Base-by-base conservation (phyloP, 2,329 filamentous ascomycete species). In the Pseudocercospora musae region DNA sequence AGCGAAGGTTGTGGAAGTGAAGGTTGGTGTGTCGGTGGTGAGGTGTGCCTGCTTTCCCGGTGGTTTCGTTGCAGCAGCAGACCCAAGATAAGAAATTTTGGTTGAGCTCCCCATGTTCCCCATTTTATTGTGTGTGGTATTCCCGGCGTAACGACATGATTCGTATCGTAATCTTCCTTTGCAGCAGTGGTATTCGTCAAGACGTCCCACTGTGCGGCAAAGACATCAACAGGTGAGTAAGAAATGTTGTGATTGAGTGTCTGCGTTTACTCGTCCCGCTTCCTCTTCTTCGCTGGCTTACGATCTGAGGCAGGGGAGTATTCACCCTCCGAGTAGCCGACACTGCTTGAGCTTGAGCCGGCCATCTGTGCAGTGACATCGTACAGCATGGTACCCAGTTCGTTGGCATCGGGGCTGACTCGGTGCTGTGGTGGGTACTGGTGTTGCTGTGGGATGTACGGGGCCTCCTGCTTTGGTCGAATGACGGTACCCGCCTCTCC, bases 331-430 rank as follows among this genome's bases (percentile, higher is more conserved):
- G 71, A 73, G 66, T 70, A 74, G 68, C 68, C 63, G 46, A 65
- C 69, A 20, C 77, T 78, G 56, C 76, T 78, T 59, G 76, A 78
- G 33, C 77, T 79, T 4, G 78, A 62, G 40, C 89, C 87, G 57
- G 90, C 84, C 69, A 90, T 88, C 29, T 90, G 85, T 27, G 90
- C 87, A 59, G 92, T 71, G 56, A 73, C 87, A 76, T 93, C 89
- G 80, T 92, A 96, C 65, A 96, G 85, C 46, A 91, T 89, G 73
- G 89, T 88, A 68, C 91, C 90, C 63, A 91, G 84, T 62, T 83
- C 82, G 69, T 82, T 82, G 62, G 87, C 87, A 64, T 91, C 89
- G 71, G 70, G 73, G 62, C 69, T 72, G 62, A 72, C 66, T 13
- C 72, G 68, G 25, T 72, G 70, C 61, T 68, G 66, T 48, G 62